These are phyloP conservation scores for Pythium plurisporium DNA, from an alignment of 352 stramenopile species.

Conservation along the genomic window DNA sequence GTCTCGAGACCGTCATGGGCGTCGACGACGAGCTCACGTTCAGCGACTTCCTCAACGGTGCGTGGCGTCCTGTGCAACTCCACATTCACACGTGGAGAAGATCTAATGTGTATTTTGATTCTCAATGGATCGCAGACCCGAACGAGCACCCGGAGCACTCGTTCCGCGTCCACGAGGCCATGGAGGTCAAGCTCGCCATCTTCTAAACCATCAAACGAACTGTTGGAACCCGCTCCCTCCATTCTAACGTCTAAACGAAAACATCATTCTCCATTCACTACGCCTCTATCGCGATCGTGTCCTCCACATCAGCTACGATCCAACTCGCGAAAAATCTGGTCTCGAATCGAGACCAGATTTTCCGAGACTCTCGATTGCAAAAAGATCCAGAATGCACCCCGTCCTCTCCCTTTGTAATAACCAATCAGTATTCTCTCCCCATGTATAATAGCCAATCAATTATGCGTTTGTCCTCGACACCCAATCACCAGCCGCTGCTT, in stretches of 20 bases:
- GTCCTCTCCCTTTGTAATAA: background rate
- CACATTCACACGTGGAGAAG: background rate
- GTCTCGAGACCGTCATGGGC: constrained; percentile 75
- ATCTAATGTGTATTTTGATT: background rate
- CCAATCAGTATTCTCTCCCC: background rate
- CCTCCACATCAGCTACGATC: too few species aligned
- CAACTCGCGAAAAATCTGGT: too few species aligned
- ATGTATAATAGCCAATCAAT: background rate
- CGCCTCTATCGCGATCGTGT: too few species aligned
- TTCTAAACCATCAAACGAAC: constrained; percentile 47
- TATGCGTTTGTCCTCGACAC: too few species aligned
- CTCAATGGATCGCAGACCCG: constrained; percentile 39
- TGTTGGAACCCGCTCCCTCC: too few species aligned
- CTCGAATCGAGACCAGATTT: too few species aligned
- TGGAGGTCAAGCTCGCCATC: constrained; percentile 88
- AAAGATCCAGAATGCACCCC: constrained; percentile 13
- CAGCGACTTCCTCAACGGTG: constrained; percentile 80
- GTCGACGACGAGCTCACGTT: constrained; percentile 80
- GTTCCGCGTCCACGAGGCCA: constrained; percentile 83
- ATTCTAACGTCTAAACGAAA: background rate
- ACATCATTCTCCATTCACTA: too few species aligned
- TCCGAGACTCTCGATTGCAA: background rate
- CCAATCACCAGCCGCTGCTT: background rate
- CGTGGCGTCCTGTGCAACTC: background rate
- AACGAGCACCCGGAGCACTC: constrained; percentile 72